Base-by-base conservation (phyloP, 208 protist species). In the Strigomonas oncopelti region DNA sequence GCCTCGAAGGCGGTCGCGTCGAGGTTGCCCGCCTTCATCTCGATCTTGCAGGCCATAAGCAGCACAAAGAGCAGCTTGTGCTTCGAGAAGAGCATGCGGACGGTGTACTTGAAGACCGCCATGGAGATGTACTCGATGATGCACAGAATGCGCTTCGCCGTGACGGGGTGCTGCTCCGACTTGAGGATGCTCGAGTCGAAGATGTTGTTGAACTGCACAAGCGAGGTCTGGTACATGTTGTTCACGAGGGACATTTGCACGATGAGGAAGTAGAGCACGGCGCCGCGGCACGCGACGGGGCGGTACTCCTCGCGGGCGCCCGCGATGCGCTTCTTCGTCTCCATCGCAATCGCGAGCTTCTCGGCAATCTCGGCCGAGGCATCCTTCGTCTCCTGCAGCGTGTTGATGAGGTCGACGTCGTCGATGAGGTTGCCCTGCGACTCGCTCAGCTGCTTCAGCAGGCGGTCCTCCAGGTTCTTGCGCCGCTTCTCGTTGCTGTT, bases 171-270 rank as follows among this genome's bases (percentile, higher is more conserved):
- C 59, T 91, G 84, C 72, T 97, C 90, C 5, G 90, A 95, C 34
- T 84, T 75, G 34, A 94, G 69, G 71, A 99, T 98, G 4, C 94
- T 90, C 48, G 80, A 71, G 74, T 99, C 92, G 76, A 99, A 99
- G 61, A 98, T 87, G 53, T 80, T 80, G 65, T 99, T 89, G 88
- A 99, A 99, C 82, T 99, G 97, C 22, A 85, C 74, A 46, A 99
- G 92, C 31, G 97, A 99, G 28, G 95, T 98, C 79, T 99, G 96
- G 83, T 99, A 99, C 98, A 99, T 99, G 75, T 91, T 69, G 77
- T 91, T 98, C 24, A 99, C 97, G 18, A 97, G 66, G 4, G 90
- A 90, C 95, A 99, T 98, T 71, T 99, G 97, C 54, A 98, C 95
- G 14, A 99, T 95, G n/a, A 99, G 74, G 87, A 99, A 99, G 81